Evolutionary conservation across 208 protist genomes (phyloP).

Genomic region (Acanthamoeba royreba): DNA sequence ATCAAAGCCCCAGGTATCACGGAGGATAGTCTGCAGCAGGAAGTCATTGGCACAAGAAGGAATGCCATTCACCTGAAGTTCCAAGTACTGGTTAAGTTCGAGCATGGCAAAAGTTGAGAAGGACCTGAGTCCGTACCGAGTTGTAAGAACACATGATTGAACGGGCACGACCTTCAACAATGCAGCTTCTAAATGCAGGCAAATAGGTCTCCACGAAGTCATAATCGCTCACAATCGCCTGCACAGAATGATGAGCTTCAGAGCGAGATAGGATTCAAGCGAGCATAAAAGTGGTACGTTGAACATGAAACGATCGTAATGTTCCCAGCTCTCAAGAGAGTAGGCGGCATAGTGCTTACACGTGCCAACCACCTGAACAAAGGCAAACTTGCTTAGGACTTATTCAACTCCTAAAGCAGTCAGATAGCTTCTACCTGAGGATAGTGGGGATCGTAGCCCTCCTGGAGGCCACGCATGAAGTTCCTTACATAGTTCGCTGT

Average conservation of each 20-base stretch:
- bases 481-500: background rate
- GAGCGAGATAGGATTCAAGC: background rate
- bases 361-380: background rate
- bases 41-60: constrained; percentile 49
- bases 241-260: background rate
- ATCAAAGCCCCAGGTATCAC: constrained; percentile 45
- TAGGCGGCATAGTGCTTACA: constrained; percentile 15
- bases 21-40: background rate
- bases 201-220: background rate
- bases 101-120: background rate
- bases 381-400: background rate
- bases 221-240: background rate
- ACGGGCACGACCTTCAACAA: background rate
- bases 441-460: background rate
- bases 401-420: background rate
- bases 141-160: constrained; percentile 36
- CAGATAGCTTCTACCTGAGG: background rate
- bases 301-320: background rate
- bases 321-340: background rate
- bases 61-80: constrained; percentile 14
- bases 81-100: background rate
- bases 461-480: background rate
- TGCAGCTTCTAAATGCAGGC: background rate
- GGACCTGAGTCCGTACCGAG: background rate
- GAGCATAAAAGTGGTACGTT: background rate